Evolutionary conservation across 2,329 filamentous ascomycete species (phyloP), one percentile per base, ranked within the genome.

Genomic region (Sporothrix globosa): DNA sequence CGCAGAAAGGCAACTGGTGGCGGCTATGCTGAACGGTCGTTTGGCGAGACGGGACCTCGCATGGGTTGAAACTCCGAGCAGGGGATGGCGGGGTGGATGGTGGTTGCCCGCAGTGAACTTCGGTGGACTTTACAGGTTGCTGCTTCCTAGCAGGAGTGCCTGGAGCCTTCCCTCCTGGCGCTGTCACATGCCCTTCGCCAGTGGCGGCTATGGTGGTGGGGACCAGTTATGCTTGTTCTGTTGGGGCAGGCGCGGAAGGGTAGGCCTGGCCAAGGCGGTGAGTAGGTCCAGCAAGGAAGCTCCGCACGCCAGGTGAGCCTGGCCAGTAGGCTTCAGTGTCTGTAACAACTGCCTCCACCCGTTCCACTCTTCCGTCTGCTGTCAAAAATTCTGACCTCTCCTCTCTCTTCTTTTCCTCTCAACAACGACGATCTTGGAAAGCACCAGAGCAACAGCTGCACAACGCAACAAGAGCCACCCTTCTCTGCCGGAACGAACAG

Each of bases 21-120:
- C 54, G 54, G 53, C 27, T 13, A 17, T 13, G 41, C 39, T 10
- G 34, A 34, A 34, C 9, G 17, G 65, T 67, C 52, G 65, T 54
- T 34, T 24, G 27, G 46, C 5, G 63, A 27, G 63, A 52, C 46
- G 46, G 63, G n/a, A 30, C 24, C 14, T 34, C n/a, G 50, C 44
- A 34, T 48, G 61, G 30, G 56, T 21, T 67, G 65, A 54, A 67
- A 67, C 65, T 67, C 65, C 65, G 65, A 7, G 50, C 41, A 54
- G 77, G 68, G 34, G n/a, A 41, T 11, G 27, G 65, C n/a, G 50
- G 50, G 30, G 34, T 54, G 44, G 46, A 27, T 24, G 19, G 56
- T 30, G 13, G 14, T 58, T 58, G 54, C 30, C 30, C 30, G 13
- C 27, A 50, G 34, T 21, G 11, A 5, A 27, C 4, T 39, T n/a